These are phyloP conservation scores for Phytopythium oedochilum DNA, from an alignment of 352 stramenopile species.

Conservation along the genomic window DNA sequence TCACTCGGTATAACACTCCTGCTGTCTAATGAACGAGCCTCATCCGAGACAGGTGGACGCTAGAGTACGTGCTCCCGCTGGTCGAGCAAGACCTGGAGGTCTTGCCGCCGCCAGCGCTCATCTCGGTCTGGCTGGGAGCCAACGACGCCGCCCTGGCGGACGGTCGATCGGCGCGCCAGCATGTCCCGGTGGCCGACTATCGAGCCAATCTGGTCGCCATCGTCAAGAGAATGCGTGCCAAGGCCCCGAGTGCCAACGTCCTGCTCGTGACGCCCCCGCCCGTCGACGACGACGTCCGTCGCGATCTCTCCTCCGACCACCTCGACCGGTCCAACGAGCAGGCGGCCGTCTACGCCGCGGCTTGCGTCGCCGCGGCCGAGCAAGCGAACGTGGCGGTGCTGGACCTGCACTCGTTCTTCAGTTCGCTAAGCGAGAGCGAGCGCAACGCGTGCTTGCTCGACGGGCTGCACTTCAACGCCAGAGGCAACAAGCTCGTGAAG, in stretches of 20 bases:
- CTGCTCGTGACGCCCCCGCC: slow-evolving; percentile 43
- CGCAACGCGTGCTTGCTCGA: slow-evolving; percentile 30
- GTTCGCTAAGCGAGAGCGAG: slow-evolving; percentile 18
- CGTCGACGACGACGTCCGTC: slow-evolving; percentile 26
- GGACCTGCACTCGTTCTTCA: slow-evolving; percentile 41
- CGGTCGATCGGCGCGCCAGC: slow-evolving; percentile 21
- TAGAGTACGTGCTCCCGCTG: slow-evolving; percentile 32
- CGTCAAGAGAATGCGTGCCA: slow-evolving; percentile 14
- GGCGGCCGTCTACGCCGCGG: slow-evolving; percentile 27
- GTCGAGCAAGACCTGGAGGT: slow-evolving; percentile 26
- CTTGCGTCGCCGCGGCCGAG: slow-evolving; percentile 25
- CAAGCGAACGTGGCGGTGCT: slow-evolving; percentile 20
- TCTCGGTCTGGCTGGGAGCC: slow-evolving; percentile 53
- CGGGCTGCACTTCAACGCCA: slow-evolving; percentile 41
- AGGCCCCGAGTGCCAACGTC: slow-evolving; percentile 15
- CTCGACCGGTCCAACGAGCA: slow-evolving; percentile 35
- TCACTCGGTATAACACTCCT: not conserved
- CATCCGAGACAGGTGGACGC: slow-evolving; percentile 35
- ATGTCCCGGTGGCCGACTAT: slow-evolving; percentile 44
- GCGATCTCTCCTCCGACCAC: slow-evolving; percentile 6
- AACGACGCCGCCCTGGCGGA: slow-evolving; percentile 47
- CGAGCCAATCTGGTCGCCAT: slow-evolving; percentile 25
- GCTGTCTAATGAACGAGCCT: no score
- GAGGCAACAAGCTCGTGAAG: slow-evolving; percentile 40
- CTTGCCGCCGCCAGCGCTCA: slow-evolving; percentile 20